Conservation (phyloP, 1,284 basidiomycete genomes). For the Ceratobasidium sp. region DNA sequence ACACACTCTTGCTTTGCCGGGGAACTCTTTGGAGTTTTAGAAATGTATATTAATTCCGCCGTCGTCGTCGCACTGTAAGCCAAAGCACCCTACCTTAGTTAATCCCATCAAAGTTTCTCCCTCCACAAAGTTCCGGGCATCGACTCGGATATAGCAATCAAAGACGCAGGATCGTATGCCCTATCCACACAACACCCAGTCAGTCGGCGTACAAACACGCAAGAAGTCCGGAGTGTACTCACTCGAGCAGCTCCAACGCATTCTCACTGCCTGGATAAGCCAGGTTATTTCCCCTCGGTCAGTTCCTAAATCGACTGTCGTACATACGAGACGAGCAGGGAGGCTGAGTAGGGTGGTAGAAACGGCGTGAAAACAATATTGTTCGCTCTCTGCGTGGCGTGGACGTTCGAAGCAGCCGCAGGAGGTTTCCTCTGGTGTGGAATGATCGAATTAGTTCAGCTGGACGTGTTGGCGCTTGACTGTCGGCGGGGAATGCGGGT, state of each 20-base stretch:
- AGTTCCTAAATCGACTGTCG: no score
- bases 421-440: no score
- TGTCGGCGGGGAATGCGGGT: no score
- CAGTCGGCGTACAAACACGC: no score
- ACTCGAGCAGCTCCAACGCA: constrained; percentile 41
- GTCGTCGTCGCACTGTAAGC: constrained; percentile 62
- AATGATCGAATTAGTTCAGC: no score
- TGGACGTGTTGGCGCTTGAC: no score
- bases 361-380: no score
- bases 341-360: no score
- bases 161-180: constrained; percentile 55
- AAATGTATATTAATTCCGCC: constrained; percentile 69
- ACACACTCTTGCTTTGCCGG: constrained; percentile 20
- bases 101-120: constrained; percentile 64
- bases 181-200: neutral
- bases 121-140: constrained; percentile 66
- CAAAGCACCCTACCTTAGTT: constrained; percentile 60
- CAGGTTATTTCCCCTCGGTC: no score
- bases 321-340: no score
- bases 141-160: constrained; percentile 72
- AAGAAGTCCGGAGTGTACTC: neutral
- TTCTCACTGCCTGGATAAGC: constrained; percentile 7
- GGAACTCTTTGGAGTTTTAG: constrained; percentile 31
- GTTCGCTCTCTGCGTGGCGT: no score
- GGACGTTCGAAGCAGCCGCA: no score